Percentiles rank a stretch among this genome's conserved stretches.
phyloP scores from a whole-genome alignment of 768 basidiomycete species.

The Suillus subaureus region DNA sequence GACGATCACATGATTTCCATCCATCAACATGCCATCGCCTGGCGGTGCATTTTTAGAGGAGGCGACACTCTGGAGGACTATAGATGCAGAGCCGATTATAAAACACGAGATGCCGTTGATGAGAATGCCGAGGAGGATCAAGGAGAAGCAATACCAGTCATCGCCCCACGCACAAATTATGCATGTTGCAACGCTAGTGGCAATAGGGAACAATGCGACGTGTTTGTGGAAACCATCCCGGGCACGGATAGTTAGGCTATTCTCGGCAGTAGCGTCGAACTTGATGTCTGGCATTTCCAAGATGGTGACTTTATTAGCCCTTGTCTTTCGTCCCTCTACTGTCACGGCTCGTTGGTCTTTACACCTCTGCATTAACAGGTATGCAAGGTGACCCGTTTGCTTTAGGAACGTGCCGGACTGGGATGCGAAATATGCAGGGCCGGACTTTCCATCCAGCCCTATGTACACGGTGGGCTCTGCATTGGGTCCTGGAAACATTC shows the following conservation, averaged over 20 bases:
- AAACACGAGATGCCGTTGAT: slow-evolving; percentile 29
- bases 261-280: slow-evolving; percentile 9
- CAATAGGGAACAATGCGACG: slow-evolving; percentile 27
- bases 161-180: slow-evolving; percentile 22
- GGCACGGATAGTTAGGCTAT: slow-evolving; percentile 5
- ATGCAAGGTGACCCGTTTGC: slow-evolving; percentile 33
- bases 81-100: slow-evolving; percentile 24
- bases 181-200: slow-evolving; percentile 25
- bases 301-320: slow-evolving; percentile 24
- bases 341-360: slow-evolving; percentile 6
- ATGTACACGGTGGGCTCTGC: slow-evolving; percentile 28
- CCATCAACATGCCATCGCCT: slow-evolving; percentile 20
- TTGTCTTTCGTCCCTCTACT: slow-evolving; percentile 21
- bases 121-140: slow-evolving; percentile 35
- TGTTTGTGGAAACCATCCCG: slow-evolving; percentile 8
- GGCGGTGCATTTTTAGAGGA: slow-evolving; percentile 12
- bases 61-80: slow-evolving; percentile 12
- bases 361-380: slow-evolving; percentile 27
- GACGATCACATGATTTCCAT: slow-evolving; percentile 15
- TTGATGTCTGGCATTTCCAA: slow-evolving; percentile 17
- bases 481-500: slow-evolving; percentile 33
- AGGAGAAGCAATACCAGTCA: slow-evolving; percentile 35
- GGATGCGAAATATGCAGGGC: slow-evolving; percentile 28
- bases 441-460: slow-evolving; percentile 29
- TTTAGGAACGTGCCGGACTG: slow-evolving; percentile 33